Base-by-base conservation (phyloP, 75 land plant species). In the Larix kaempferi region DNA sequence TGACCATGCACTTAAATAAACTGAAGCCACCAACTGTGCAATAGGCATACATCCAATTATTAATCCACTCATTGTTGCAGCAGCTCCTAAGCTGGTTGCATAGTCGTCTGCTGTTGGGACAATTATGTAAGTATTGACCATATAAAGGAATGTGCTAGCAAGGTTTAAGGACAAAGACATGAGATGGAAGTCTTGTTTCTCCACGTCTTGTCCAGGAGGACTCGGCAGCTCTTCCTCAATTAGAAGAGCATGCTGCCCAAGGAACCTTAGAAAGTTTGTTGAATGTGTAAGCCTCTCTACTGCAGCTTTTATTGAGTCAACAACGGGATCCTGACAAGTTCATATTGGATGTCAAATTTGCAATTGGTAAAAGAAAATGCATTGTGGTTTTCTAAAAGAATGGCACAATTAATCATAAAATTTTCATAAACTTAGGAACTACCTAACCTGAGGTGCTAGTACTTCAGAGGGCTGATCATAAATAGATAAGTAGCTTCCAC, bases 1-100 rank as follows among this genome's bases (percentile, higher is more conserved):
- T 33, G 95, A 92, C 95, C 98, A 94, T 35, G 98, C 91, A 86
- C 98, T 94, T 55, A 94, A 88, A 84, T 90, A 94, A 52, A 94
- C 88, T 7, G 95, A 92, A 52, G 95, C 89, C 27, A 92, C 90
- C 41, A 92, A 83, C 44, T 94, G 98, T 29, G 92, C 96, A 55
- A 95, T 84, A 67, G 98, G 92, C 98, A 95, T 95, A 16, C 94
- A 85, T 66, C 98, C 98, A 78, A 95, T 89, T 23, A 95, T 89
- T 37, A 88, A 84, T 29, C 98, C 98, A 89, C 93, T 92, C 5
- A 91, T 79, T 58, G 98, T 95, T 26, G 95, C 86, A 39, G 93
- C 91, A 74, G 96, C 96, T 77, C 96, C 96, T 69, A 95, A 86
- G 82, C 89, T 89, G 33, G 80, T 16, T 5, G 98, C 79, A 67